Evolutionary conservation across 2,329 filamentous ascomycete genomes (phyloP), one percentile per base, ranked within the genome.

Genomic region (Aureobasidium sp.): DNA sequence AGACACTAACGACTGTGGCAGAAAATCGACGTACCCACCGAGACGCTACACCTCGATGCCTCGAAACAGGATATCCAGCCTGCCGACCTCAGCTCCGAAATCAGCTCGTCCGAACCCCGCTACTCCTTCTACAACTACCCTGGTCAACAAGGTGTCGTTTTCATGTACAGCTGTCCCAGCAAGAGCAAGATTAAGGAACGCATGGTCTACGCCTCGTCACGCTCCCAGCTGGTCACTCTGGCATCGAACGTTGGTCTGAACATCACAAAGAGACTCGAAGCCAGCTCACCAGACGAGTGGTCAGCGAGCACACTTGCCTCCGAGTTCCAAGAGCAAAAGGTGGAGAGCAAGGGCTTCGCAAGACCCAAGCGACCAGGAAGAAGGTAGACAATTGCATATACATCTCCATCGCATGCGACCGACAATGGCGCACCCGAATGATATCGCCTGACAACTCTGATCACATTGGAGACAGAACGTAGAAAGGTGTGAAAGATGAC

Each of bases 121-220:
- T 93, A 90, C 73, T 87, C 86, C 7, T 91, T 94, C 72, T 94
- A 87, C 78, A 82, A 86, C 32, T 89, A 86, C 72, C 77, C 74
- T 13, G 81, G 87, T 69, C 81, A 81, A 45, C 75, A 70, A 3
- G 67, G 84, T 64, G 77, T 93, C 52, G 79, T 93, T 6, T 94
- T 94, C 77, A 85, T 94, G 71, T 93, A 91, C 76, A 93, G 89
- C 6, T 91, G 89, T 72, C 90, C 90, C 0, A 77, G 83, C 0
- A 82, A 78, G 32, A 84, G 81, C 58, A 89, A 86, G 75, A 89
- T 94, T 77, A 92, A 90, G 77, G 87, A 89, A 75, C 82, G 89
- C 65, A 95, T 95, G 90, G 75, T 94, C 70, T 94, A 94, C 72
- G 89, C 90, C 29, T 83, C 82, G 59, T 82, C 79, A 63, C 78